Evolutionary conservation across 805 yeast genomes (phyloP).

Genomic region (Teunomyces aglyptinius): DNA sequence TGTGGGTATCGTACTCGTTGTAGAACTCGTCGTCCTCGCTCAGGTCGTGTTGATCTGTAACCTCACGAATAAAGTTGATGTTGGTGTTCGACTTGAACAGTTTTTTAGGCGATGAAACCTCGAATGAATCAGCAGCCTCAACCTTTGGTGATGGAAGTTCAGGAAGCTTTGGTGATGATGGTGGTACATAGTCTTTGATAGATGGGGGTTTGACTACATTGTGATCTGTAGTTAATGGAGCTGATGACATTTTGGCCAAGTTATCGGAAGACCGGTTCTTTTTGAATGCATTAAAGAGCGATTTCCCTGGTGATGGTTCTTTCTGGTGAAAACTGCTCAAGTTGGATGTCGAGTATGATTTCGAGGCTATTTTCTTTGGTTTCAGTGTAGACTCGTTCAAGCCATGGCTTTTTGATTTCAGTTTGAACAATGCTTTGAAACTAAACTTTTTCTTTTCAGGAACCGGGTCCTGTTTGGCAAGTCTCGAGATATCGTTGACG

Average conservation of each 20-base stretch:
- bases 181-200: not conserved
- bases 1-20: conserved; percentile 18
- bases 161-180: not conserved
- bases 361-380: conserved; percentile 17
- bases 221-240: not conserved
- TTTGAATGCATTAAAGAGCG: conserved; percentile 21
- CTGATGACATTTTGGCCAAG: conserved; percentile 6
- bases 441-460: conserved; percentile 34
- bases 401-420: conserved; percentile 32
- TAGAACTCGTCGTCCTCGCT: conserved; percentile 9
- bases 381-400: conserved; percentile 11
- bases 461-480: not conserved
- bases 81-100: conserved; percentile 15
- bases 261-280: conserved; percentile 20
- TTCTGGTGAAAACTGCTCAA: conserved; percentile 10
- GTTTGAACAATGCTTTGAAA: conserved; percentile 37
- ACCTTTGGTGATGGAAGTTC: not conserved
- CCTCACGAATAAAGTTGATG: conserved; percentile 29
- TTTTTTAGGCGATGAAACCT: not conserved
- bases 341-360: conserved; percentile 33
- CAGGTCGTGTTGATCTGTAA: conserved; percentile 16
- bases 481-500: conserved; percentile 8
- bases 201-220: not conserved
- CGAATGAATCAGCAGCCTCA: not conserved
- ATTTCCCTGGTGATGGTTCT: not conserved